Evolutionary conservation across 228 moss, liverwort and hornwort species (phyloP).

Genomic region (Sphagnum fallax): DNA sequence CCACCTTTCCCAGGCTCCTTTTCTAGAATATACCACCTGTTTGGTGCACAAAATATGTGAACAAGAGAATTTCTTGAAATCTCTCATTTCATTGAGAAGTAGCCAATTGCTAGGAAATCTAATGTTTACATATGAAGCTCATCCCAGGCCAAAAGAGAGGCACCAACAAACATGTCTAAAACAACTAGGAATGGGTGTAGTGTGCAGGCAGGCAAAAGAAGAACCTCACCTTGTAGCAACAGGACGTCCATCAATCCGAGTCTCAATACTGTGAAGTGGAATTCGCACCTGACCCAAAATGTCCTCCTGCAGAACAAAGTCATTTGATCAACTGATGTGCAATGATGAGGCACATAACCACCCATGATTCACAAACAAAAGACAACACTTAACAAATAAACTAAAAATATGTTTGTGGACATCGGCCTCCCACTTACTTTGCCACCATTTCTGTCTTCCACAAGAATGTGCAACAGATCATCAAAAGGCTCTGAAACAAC

Average conservation of each 20-base stretch:
- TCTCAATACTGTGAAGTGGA: conserved; percentile 46
- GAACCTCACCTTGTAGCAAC: conserved; percentile 45
- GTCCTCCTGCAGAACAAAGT: conserved; percentile 44
- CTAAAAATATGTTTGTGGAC: no score
- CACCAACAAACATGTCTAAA: no score
- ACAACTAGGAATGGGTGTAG: no score
- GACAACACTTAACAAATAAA: no score
- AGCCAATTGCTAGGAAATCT: no score
- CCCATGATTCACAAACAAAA: no score
- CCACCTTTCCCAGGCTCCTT: conserved; percentile 57
- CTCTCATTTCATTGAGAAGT: no score
- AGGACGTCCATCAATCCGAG: conserved; percentile 74
- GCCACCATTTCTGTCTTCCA: conserved; percentile 50
- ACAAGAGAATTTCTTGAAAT: no score
- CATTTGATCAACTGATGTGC: not conserved
- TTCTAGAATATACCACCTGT: conserved; percentile 77
- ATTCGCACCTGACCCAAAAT: conserved; percentile 66
- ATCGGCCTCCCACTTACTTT: conserved; percentile 10
- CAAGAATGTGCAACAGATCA: conserved; percentile 58
- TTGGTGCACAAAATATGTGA: not conserved
- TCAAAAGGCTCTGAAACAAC: conserved; percentile 90
- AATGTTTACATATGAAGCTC: no score
- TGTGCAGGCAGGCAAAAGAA: no score
- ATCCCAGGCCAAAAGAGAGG: no score
- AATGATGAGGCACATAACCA: not conserved